Evolutionary conservation across 139 green algal genomes (phyloP), one percentile per base, ranked within the genome.

Genomic region (Picochlorum sp.): DNA sequence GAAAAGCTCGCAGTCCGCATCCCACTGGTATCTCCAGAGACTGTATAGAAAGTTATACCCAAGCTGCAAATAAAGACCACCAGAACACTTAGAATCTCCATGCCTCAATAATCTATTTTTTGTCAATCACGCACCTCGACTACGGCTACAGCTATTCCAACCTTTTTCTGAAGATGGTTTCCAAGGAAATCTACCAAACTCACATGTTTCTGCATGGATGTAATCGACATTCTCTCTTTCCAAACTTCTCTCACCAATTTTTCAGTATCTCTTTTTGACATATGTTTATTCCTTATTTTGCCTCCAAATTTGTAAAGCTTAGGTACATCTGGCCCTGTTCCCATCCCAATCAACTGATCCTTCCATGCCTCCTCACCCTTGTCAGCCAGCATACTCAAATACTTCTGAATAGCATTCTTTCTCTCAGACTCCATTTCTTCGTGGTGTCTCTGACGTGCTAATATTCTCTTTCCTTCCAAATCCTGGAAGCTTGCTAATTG

Each of bases 1-100:
- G 59, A 86, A 88, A 6, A 88, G 77, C 58, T 85, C 74, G 62
- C 80, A 85, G 73, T 88, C 81, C 10, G 80, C 81, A 54, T 88
- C 81, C 65, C 72, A 88, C 28, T 55, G 60, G 51, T 82, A 82
- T 60, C 72, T 76, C 70, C 77, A 79, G 49, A 85, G 67, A 3
- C 70, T 73, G 50, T 68, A 80, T 44, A 88, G 37, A 23, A 88
- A 69, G 54, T 82, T 86, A 70, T 88, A 88, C 20, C 69, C 81
- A 45, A 62, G 37, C 74, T 83, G 73, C 58, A 65, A 15, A 18
- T 4, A 41, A 31, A 30, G 28, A 30, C 28, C 28, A 30, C 4
- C 28, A 30, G 28, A 30, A 30, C 3, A 30, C 28, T 30, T 30
- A 30, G 28, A 30, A 30, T 11, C 23, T 11, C 23, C 50, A 3